Evolutionary conservation across 2,329 filamentous ascomycete species (phyloP).

Genomic region (Pseudocercospora pini-densiflorae): DNA sequence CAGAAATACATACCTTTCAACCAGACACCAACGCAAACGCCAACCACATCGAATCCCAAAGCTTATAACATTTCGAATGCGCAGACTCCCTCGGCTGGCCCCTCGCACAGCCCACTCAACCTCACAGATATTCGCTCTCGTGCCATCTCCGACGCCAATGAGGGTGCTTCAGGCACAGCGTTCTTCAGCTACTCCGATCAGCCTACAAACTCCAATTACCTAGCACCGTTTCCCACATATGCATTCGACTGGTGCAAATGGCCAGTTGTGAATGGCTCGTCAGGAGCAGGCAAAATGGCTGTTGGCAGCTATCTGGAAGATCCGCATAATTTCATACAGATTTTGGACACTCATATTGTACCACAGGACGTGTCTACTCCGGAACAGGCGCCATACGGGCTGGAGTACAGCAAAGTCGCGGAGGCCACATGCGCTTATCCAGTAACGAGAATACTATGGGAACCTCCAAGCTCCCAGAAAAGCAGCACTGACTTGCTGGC

Average conservation of each 20-base stretch:
- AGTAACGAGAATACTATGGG: slow-evolving; percentile 93
- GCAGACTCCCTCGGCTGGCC: slow-evolving; percentile 62
- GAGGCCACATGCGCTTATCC: slow-evolving; percentile 98
- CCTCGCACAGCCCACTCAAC: slow-evolving; percentile 85
- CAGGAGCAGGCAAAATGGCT: slow-evolving; percentile 83
- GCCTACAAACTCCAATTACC: slow-evolving; percentile 83
- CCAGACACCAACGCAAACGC: slow-evolving; percentile 64
- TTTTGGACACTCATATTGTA: slow-evolving; percentile 82
- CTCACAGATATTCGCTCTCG: slow-evolving; percentile 89
- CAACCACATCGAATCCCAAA: slow-evolving; percentile 45
- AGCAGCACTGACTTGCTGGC: slow-evolving; percentile 93
- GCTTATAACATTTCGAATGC: slow-evolving; percentile 64
- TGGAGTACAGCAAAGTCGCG: slow-evolving; percentile 92
- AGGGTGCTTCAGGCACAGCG: slow-evolving; percentile 65
- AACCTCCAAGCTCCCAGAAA: slow-evolving; percentile 92
- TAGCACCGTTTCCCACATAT: slow-evolving; percentile 94
- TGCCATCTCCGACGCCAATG: slow-evolving; percentile 78
- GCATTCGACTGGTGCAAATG: slow-evolving; percentile 99
- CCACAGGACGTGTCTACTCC: slow-evolving; percentile 71
- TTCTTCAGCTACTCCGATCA: slow-evolving; percentile 69
- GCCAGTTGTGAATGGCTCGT: slow-evolving; percentile 74
- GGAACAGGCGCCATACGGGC: slow-evolving; percentile 71
- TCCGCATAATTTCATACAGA: slow-evolving; percentile 99
- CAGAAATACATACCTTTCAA: slow-evolving; percentile 67
- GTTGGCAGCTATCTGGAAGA: slow-evolving; percentile 97